Evolutionary conservation across 108 stramenopile genomes (phyloP).

Genomic region (Pseudonitzschia multistriata): DNA sequence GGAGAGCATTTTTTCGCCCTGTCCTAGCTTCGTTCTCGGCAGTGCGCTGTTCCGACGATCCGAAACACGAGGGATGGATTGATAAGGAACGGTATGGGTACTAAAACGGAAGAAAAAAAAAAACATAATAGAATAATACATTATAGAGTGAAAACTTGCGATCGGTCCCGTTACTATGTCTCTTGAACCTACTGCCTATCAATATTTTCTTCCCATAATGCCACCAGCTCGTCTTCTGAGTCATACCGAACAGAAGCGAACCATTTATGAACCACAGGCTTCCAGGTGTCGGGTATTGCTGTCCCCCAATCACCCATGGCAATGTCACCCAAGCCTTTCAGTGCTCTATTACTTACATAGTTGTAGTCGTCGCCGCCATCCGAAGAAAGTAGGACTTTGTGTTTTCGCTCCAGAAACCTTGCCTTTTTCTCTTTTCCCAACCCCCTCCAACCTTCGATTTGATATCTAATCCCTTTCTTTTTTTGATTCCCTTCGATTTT

Average conservation of each 20-base stretch:
- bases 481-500: no score
- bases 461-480: constrained; percentile 15
- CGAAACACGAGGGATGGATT: constrained; percentile 24
- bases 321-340: not conserved
- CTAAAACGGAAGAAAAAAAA: constrained; percentile 6
- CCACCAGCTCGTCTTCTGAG: not conserved
- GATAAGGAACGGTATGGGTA: constrained; percentile 25
- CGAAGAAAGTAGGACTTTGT: constrained; percentile 16
- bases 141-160: no score
- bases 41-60: not conserved
- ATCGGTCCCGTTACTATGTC: no score
- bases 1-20: constrained; percentile 3
- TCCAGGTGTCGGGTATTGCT: constrained; percentile 1
- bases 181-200: no score
- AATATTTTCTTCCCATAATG: constrained; percentile 1
- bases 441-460: constrained; percentile 23
- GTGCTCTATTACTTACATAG: not conserved
- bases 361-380: not conserved
- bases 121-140: no score
- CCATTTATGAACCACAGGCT: not conserved
- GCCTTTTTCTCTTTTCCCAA: constrained; percentile 19
- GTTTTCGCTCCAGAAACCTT: constrained; percentile 15
- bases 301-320: constrained; percentile 1
- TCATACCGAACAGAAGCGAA: constrained; percentile 3
- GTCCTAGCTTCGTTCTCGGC: constrained; percentile 26